These are phyloP conservation scores for Boletus rubropictus DNA, from an alignment of 768 basidiomycete species.

Conservation along the genomic window DNA sequence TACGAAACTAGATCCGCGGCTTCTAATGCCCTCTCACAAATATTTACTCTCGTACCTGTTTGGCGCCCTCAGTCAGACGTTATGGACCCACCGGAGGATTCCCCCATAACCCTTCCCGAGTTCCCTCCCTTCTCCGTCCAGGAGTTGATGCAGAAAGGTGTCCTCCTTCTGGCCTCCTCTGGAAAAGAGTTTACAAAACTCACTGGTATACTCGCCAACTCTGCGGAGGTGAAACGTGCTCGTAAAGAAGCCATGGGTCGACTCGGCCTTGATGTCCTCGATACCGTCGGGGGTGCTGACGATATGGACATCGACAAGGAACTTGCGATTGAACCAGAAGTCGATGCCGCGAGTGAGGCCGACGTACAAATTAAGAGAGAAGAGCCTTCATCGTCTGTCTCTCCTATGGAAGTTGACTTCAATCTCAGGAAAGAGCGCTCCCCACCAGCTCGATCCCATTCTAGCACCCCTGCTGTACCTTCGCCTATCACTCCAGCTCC, in stretches of 20 bases:
- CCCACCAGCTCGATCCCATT: conserved; percentile 38
- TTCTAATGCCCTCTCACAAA: conserved; percentile 80
- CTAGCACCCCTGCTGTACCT: conserved; percentile 40
- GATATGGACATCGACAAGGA: conserved; percentile 87
- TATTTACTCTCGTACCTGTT: conserved; percentile 76
- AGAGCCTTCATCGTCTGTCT: conserved; percentile 29
- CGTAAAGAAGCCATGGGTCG: conserved; percentile 86
- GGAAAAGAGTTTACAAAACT: conserved; percentile 88
- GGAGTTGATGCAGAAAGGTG: conserved; percentile 69
- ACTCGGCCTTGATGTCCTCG: conserved; percentile 82
- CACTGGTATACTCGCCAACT: conserved; percentile 60
- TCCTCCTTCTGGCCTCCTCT: conserved; percentile 81
- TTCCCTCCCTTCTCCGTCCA: conserved; percentile 75
- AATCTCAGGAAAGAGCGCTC: conserved; percentile 38
- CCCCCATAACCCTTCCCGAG: conserved; percentile 38
- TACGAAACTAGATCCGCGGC: conserved; percentile 89
- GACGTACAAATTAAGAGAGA: conserved; percentile 38
- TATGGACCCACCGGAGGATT: conserved; percentile 23
- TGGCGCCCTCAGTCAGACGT: conserved; percentile 48
- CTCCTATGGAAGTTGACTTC: conserved; percentile 43
- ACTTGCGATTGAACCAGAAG: conserved; percentile 53
- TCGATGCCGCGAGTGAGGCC: conserved; percentile 40
- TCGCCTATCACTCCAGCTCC: conserved; percentile 43
- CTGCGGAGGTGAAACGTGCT: conserved; percentile 79
- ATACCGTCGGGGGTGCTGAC: conserved; percentile 61